These are phyloP conservation scores for Podospora didyma DNA, from an alignment of 495 filamentous ascomycete genomes.

Conservation along the genomic window DNA sequence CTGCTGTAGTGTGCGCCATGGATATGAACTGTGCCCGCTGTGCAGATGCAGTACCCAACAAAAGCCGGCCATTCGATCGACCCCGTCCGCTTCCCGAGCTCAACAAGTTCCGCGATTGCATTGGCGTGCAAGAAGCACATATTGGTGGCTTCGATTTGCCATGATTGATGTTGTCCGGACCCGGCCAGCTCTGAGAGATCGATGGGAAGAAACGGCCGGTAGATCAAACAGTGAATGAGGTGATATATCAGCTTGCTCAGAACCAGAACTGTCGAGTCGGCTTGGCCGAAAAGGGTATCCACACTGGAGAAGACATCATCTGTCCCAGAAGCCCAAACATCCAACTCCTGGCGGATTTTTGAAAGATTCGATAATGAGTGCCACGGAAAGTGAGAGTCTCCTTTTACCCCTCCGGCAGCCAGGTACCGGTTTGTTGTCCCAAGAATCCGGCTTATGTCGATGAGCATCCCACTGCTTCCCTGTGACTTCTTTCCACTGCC, in stretches of 20 bases:
- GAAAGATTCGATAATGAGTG: slow-evolving; percentile 79
- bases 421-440: slow-evolving; percentile 82
- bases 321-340: slow-evolving; percentile 78
- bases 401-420: slow-evolving; percentile 78
- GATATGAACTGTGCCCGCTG: slow-evolving; percentile 79
- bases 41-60: slow-evolving; percentile 76
- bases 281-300: slow-evolving; percentile 68
- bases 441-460: slow-evolving; percentile 76
- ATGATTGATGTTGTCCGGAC: slow-evolving; percentile 79
- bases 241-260: slow-evolving; percentile 83
- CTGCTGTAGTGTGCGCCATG: slow-evolving; percentile 76
- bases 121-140: slow-evolving; percentile 85
- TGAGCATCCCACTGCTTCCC: slow-evolving; percentile 67
- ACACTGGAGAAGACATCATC: slow-evolving; percentile 74
- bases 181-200: slow-evolving; percentile 74
- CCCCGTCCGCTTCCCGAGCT: slow-evolving; percentile 61
- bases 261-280: slow-evolving; percentile 71
- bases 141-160: slow-evolving; percentile 86
- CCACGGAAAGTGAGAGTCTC: slow-evolving; percentile 86
- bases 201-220: slow-evolving; percentile 79
- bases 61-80: slow-evolving; percentile 80
- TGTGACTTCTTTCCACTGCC: slow-evolving; percentile 63
- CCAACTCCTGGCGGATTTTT: slow-evolving; percentile 78
- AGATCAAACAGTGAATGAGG: slow-evolving; percentile 77
- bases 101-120: slow-evolving; percentile 77